Evolutionary conservation across 305 asterid genomes (phyloP).

Genomic region (Fraxinus baroniana): DNA sequence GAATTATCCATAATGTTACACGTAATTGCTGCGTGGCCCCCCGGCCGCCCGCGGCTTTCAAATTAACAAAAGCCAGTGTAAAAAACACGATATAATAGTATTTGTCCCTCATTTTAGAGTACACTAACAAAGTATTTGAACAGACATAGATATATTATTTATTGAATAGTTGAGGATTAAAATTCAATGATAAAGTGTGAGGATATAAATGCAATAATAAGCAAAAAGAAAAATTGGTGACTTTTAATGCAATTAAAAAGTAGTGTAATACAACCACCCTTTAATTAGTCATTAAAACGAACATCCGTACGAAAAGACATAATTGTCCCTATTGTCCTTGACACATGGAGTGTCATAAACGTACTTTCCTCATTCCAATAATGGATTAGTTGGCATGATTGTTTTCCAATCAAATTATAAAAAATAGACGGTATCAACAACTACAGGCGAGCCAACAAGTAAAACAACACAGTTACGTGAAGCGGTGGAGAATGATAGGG

Average conservation of each 20-base stretch:
- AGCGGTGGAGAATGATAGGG: slow-evolving; percentile 4
- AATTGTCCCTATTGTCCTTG: not conserved
- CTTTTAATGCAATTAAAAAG: not conserved
- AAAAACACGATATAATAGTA: no score
- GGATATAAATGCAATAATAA: not conserved
- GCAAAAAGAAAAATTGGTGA: no score
- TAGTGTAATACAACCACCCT: not conserved
- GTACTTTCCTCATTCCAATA: not conserved
- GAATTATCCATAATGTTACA: no score
- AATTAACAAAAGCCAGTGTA: no score
- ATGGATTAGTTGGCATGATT: not conserved
- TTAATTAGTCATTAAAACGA: no score
- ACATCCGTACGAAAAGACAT: not conserved
- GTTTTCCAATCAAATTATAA: not conserved
- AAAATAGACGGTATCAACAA: not conserved
- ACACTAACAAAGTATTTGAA: no score
- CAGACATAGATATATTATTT: no score
- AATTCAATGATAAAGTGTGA: no score
- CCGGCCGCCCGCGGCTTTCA: no score
- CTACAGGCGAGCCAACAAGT: not conserved
- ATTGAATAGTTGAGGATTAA: no score
- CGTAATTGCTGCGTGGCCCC: no score
- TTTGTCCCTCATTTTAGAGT: no score
- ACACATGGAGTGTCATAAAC: not conserved
- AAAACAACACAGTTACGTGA: slow-evolving; percentile 1